Base-by-base conservation (phyloP, 1,284 basidiomycete species). In the Trichosporon sp. region DNA sequence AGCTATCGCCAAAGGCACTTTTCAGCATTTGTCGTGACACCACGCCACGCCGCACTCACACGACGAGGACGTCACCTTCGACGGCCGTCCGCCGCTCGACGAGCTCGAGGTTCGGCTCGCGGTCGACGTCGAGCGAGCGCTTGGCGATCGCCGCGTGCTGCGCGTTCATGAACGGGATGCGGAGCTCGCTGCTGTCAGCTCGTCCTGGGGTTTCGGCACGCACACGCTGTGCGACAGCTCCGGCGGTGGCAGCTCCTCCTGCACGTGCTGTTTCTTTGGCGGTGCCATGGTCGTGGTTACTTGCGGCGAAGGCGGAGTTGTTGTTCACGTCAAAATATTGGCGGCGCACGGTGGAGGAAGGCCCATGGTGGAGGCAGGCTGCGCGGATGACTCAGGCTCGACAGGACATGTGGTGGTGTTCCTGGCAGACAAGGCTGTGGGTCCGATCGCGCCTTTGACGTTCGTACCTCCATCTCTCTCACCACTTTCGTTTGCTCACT, bases 51-150 rank as follows among this genome's bases (percentile, higher is more conserved):
- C 11, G 1, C 13, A 72, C 74, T 68, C 80, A 94, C 93, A 89
- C 91, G 35, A 91, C 84, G 23, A 95, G 85, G 3, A 87, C 84
- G 65, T 89, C 84, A 32, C 86, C 89, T 56, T 92, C 88, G 0
- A 92, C 87, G 3, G 80, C 80, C 51, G 95, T 80, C n/a, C 82
- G 85, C 67, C 92, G 86, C 76, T 89, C 88, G 31, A 95, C 92
- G 3, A 89, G 88, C 47, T 90, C 87, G 2, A 89, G 88, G 75
- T 95, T 92, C 51, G 93, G 85, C 79, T 95, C 93, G 25, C 86
- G 83, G 82, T 96, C 93, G 34, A 95, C 93, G 71, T 92, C 89
- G 75, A 96, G 90, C 65, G 89, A 89, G 78, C 89, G 88, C 76
- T 89, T 90, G 29, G 91, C 92, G 72, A 93, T 91, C 62, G 82